These are phyloP conservation scores for Gossypium davidsonii DNA, from an alignment of 441 rosid genomes.

Conservation along the genomic window DNA sequence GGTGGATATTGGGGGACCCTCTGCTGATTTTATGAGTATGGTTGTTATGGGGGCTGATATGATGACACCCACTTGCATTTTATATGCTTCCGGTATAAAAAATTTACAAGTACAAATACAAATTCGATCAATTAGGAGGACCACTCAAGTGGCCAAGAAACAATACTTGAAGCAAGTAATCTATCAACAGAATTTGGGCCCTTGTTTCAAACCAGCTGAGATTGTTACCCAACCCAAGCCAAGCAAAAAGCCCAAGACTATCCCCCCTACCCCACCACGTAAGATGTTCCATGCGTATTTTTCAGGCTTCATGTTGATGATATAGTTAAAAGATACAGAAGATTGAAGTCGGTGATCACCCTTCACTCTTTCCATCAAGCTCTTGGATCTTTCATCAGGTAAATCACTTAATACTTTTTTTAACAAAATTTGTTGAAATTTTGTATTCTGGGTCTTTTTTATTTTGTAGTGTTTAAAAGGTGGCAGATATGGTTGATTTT, in stretches of 20 bases:
- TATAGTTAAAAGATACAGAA: background rate
- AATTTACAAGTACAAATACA: no score
- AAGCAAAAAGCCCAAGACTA: background rate
- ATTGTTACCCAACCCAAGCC: background rate
- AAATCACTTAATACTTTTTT: background rate
- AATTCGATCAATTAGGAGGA: no score
- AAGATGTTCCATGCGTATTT: slow-evolving; percentile 1
- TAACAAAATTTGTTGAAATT: background rate
- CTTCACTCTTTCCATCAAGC: background rate
- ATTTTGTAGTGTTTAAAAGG: background rate
- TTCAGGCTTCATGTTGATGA: background rate
- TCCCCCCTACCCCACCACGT: background rate
- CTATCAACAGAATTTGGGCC: background rate
- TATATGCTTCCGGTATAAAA: no score
- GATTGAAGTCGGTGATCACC: background rate
- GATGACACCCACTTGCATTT: background rate
- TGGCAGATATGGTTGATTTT: background rate
- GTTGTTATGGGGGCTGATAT: background rate
- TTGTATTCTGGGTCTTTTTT: background rate
- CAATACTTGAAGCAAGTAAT: background rate
- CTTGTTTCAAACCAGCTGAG: background rate
- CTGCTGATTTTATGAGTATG: background rate
- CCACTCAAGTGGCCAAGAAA: no score
- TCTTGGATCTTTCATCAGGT: background rate
- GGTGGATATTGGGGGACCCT: background rate